phyloP scores from a whole-genome alignment of 2,329 filamentous ascomycete species.

The Phialocephala subalpina region DNA sequence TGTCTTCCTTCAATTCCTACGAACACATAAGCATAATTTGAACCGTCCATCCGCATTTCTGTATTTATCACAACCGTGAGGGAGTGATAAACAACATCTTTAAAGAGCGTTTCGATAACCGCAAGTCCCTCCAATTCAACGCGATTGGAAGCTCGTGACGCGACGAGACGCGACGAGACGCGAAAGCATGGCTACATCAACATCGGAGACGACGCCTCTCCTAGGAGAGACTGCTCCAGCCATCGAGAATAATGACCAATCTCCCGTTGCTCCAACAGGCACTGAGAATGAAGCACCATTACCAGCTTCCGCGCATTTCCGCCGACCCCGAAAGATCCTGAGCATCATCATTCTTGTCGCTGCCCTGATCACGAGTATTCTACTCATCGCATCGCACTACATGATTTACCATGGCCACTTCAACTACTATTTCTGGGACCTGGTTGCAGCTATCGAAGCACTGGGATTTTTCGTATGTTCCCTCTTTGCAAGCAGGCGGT shows the following conservation, averaged over 20 bases:
- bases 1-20: background rate
- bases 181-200: slow-evolving; percentile 8
- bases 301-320: slow-evolving; percentile 7
- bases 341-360: background rate
- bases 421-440: background rate
- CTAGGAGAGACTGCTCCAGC: background rate
- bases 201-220: slow-evolving; percentile 9
- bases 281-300: background rate
- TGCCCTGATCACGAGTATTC: background rate
- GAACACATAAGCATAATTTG: no score
- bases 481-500: no score
- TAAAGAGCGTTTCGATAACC: background rate
- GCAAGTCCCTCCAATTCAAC: background rate
- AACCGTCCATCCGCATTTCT: no score
- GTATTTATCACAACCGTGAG: no score
- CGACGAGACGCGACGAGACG: background rate
- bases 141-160: background rate
- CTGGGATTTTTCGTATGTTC: background rate
- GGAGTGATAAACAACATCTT: no score
- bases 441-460: background rate
- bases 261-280: background rate
- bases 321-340: slow-evolving; percentile 1
- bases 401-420: background rate
- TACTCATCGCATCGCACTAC: background rate
- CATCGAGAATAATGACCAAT: background rate